A percentile compares a stretch with the other conserved stretches of the same genome.
Evolutionary conservation across 192 early-diverging fungal species (phyloP).

Genomic region (Backusella australiensis): DNA sequence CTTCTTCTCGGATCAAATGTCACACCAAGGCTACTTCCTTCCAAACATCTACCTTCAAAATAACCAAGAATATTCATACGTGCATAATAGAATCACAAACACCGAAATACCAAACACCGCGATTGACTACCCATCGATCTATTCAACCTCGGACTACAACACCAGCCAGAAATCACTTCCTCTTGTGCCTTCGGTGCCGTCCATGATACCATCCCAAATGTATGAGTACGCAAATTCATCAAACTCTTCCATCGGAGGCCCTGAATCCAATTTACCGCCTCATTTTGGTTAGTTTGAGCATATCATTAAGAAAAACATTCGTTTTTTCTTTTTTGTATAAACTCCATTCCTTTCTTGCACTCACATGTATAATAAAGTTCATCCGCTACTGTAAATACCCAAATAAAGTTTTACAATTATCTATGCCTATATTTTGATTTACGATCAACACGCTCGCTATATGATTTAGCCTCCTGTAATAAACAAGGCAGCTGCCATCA

Average conservation of each 20-base stretch:
- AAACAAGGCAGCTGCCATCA: too few relatives aligned
- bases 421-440: not conserved
- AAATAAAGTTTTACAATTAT: not conserved
- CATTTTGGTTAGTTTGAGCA: not conserved
- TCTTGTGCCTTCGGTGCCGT: not conserved
- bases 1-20: constrained; percentile 42
- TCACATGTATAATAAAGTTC: constrained; percentile 5
- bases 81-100: constrained; percentile 1
- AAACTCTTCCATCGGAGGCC: not conserved
- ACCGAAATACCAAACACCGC: not conserved
- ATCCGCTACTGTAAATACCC: constrained; percentile 2
- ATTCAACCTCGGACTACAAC: not conserved
- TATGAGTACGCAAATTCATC: constrained; percentile 6
- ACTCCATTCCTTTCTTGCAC: constrained; percentile 1
- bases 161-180: not conserved
- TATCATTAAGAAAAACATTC: not conserved
- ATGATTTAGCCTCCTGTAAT: too few relatives aligned
- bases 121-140: not conserved
- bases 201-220: not conserved
- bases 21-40: not conserved
- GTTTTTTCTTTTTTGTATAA: not conserved
- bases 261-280: not conserved
- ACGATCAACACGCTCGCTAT: too few relatives aligned
- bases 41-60: constrained; percentile 23
- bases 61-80: constrained; percentile 1